phyloP scores from a whole-genome alignment of 1,284 basidiomycete genomes.

The Quambalaria eucalypti region DNA sequence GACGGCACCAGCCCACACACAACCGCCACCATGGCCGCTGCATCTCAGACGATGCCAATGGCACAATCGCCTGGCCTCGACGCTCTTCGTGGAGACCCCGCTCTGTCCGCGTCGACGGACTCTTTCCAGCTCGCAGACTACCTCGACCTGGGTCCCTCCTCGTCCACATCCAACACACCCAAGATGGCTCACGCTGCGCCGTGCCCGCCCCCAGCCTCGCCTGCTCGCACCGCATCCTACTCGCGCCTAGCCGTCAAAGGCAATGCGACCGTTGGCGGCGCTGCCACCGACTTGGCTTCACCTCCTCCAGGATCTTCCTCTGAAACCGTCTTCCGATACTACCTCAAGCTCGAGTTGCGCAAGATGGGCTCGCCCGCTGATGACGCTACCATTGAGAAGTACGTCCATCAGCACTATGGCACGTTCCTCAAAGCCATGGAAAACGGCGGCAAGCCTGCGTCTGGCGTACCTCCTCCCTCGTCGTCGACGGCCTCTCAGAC shows the following conservation, averaged over 20 bases:
- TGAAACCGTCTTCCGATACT: conserved; percentile 20
- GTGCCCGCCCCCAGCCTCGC: background rate
- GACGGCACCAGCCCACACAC: background rate
- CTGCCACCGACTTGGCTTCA: background rate
- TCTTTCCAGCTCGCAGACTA: background rate
- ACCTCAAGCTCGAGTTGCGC: conserved; percentile 35
- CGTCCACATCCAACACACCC: background rate
- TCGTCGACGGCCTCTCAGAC: background rate
- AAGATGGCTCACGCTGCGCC: no score
- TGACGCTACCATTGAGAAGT: conserved; percentile 31
- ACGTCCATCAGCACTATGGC: conserved; percentile 39
- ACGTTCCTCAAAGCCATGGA: conserved; percentile 26
- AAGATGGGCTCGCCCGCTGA: conserved; percentile 34
- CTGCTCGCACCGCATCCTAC: background rate
- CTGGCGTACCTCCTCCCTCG: background rate
- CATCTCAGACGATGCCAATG: background rate
- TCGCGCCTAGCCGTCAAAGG: background rate
- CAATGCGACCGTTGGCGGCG: background rate
- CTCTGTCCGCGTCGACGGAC: background rate
- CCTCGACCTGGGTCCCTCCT: background rate
- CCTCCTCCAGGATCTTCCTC: background rate
- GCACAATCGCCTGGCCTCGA: background rate
- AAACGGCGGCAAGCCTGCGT: background rate
- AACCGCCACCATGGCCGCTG: background rate
- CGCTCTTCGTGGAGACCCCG: background rate